Conservation (phyloP, 768 basidiomycete genomes). For the Auriculariales sp. region DNA sequence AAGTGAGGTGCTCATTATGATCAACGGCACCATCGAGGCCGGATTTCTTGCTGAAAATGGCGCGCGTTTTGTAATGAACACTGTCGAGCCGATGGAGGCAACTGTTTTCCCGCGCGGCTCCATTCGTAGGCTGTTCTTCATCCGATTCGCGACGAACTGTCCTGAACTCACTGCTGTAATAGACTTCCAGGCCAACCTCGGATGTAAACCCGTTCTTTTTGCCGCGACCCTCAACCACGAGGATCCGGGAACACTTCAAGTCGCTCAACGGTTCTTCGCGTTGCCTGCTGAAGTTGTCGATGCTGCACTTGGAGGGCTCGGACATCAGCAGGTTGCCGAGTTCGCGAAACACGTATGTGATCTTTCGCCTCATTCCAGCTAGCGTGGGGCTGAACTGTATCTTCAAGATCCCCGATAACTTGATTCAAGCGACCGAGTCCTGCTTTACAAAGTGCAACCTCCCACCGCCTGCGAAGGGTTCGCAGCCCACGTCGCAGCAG, state of each 20-base stretch:
- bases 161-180: too few relatives aligned
- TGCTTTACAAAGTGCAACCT: background rate
- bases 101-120: conserved; percentile 15
- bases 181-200: conserved; percentile 15
- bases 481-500: background rate
- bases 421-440: conserved; percentile 1
- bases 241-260: conserved; percentile 13
- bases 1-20: background rate
- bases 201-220: conserved; percentile 15
- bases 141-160: too few relatives aligned
- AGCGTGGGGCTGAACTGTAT: background rate
- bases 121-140: conserved; percentile 6
- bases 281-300: conserved; percentile 17
- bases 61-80: conserved; percentile 15
- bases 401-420: conserved; percentile 16
- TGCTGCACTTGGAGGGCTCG: conserved; percentile 16
- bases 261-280: conserved; percentile 17
- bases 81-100: conserved; percentile 10
- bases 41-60: conserved; percentile 1
- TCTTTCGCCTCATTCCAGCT: background rate
- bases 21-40: background rate
- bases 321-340: conserved; percentile 14
- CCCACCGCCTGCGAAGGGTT: background rate
- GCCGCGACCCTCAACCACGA: conserved; percentile 16
- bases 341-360: conserved; percentile 8